Evolutionary conservation across 192 early-diverging fungal genomes (phyloP), one percentile per base, ranked within the genome.

Genomic region (Cladochytrium replicatum): DNA sequence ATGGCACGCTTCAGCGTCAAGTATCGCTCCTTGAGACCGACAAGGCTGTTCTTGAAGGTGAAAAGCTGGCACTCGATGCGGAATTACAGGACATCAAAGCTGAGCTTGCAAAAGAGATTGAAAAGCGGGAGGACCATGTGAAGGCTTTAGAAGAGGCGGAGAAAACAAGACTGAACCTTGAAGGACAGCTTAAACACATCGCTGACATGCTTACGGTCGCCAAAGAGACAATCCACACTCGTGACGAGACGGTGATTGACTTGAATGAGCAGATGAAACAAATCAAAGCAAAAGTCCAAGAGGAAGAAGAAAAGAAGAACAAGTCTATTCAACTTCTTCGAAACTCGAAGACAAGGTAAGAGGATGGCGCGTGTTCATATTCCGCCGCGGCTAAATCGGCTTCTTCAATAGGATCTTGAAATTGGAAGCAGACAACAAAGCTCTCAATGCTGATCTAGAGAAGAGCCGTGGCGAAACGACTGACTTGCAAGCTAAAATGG

Each of bases 291-390:
- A 55, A 64, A 46, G 54, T 71, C 6, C 28, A 46, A 6, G 60
- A 74, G 41, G 71, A 71, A 52, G 71, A 74, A 44, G 75, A 78
- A 43, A 78, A 74, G 58, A 78, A 78, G 48, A 57, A 48, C 34
- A 78, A 78, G 55, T 64, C 60, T 2, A 72, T 78, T 21, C 71
- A 74, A 48, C 57, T 78, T 11, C 50, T 78, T n/a, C 65, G 75
- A 11, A 68, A 68, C 34, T 67, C 64, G 49, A 78, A 78, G 46
- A 60, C 61, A 2, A 52, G 63, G 42, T 9, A 43, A n/a, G n/a
- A n/a, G n/a, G n/a, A n/a, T n/a, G n/a, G n/a, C n/a, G n/a, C n/a
- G n/a, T n/a, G n/a, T n/a, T n/a, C n/a, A n/a, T n/a, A n/a, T n/a
- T n/a, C n/a, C n/a, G n/a, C n/a, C n/a, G n/a, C n/a, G n/a, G n/a